Evolutionary conservation across 2,329 filamentous ascomycete genomes (phyloP), one percentile per base, ranked within the genome.

Genomic region (Thermothelomyces thermophilus): DNA sequence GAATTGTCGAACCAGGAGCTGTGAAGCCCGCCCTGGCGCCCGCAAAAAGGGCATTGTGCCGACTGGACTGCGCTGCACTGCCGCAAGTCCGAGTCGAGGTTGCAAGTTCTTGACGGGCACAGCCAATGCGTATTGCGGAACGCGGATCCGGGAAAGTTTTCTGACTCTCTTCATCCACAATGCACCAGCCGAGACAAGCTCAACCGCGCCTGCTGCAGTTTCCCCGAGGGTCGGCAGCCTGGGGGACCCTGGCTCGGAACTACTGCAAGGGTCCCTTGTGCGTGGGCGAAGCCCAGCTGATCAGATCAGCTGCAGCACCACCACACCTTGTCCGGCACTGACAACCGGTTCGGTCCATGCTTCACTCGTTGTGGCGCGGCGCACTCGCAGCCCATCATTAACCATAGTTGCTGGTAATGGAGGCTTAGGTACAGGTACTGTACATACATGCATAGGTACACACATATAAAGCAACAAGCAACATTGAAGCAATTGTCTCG

Each of bases 31-130:
- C 54, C 57, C 37, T 40, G 49, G 22, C 26, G 40, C 46, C 37
- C 59, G 53, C 43, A 47, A 52, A 26, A 55, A 42, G 44, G 54
- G 53, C 59, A 60, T 59, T 52, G 49, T 52, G 50, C 43, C 46
- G 41, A 51, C 35, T 34, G 28, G 8, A 7, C 28, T 8, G 28
- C 28, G 28, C 14, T 31, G 33, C 33, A 16, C 33, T n/a, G 42
- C 45, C 42, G 20, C 42, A 40, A 20, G 14, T 34, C 16, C 41
- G 16, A 17, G 47, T 22, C 17, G 46, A 9, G 24, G 40, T 36
- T 26, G 28, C n/a, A 31, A 17, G 30, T 45, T 28, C 19, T n/a
- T n/a, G 34, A 20, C 19, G 26, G 34, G 19, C 28, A 24, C n/a
- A 19, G 6, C 11, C n/a, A 13, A 24, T n/a, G n/a, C n/a, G n/a